Base-by-base conservation (phyloP, 2,329 filamentous ascomycete genomes). In the Lasiodiplodia gonubiensis region DNA sequence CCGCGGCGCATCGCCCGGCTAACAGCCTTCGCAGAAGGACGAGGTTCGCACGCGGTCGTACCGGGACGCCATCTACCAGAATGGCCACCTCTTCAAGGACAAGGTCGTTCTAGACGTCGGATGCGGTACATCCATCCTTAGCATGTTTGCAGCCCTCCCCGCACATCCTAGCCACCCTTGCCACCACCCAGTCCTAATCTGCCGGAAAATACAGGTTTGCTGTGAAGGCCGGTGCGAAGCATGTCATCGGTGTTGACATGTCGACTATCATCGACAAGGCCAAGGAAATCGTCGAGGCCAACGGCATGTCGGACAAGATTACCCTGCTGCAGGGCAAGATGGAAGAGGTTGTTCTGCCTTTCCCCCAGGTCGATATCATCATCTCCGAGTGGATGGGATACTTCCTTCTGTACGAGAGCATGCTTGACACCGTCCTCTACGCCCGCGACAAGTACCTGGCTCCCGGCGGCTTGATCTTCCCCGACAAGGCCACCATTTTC, bases 371-470 rank as follows among this genome's bases (percentile, higher is more conserved):
- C 72, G 95, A 99, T 78, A 99, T 99, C 79, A 99, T 99, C 83
- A 97, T 99, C 80, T 98, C 94, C 2, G 95, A 99, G 85, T 99
- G 95, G 95, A 99, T 99, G 95, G 95, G 95, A 39, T 99, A 99
- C 85, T 98, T 98, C 85, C 85, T 99, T 64, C 89, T 99, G 69
- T 99, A 99, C 83, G 95, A 99, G 88, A 92, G 88, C 88, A 99
- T 99, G 95, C 83, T 99, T 77, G 95, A 99, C 84, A 99, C 95
- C 37, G 95, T 99, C 61, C 87, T 99, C 68, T 98, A 97, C 78
- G 95, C 95, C 30, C 90, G 95, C 74, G 95, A 99, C 86, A 68
- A 86, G 79, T 99, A 97, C 81, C 89, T 99, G 69, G 85, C 84
- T 70, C 90, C 92, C 78, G 92, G 92, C 73, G 94, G 94, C 71